Conservation (phyloP, 2,329 filamentous ascomycete genomes). For the Incumbomyces lentus region DNA sequence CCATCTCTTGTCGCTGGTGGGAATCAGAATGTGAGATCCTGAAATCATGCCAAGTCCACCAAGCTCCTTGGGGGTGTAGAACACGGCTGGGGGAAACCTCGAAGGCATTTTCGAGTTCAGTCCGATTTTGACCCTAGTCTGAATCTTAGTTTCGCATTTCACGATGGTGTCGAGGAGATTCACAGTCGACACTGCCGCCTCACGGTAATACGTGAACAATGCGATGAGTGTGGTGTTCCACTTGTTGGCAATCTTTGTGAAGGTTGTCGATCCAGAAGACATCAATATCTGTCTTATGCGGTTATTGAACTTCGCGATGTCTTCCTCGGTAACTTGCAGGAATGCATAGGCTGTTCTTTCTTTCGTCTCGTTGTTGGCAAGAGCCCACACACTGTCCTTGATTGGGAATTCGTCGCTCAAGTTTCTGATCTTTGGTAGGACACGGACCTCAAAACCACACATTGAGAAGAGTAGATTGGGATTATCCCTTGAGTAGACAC, state of each 20-base stretch:
- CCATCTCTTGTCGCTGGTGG: constrained; percentile 95
- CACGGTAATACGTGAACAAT: constrained; percentile 95
- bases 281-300: constrained; percentile 96
- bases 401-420: constrained; percentile 92
- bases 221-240: constrained; percentile 98
- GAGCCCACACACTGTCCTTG: constrained; percentile 96
- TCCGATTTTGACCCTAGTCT: constrained; percentile 96
- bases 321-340: constrained; percentile 92
- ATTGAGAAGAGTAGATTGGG: constrained; percentile 95
- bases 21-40: constrained; percentile 93
- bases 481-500: constrained; percentile 96
- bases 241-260: constrained; percentile 99
- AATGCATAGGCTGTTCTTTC: constrained; percentile 96
- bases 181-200: constrained; percentile 91
- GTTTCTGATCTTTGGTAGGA: constrained; percentile 89
- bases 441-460: constrained; percentile 94
- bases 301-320: constrained; percentile 98
- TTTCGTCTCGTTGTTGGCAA: constrained; percentile 93
- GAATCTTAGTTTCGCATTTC: constrained; percentile 99
- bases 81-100: constrained; percentile 93
- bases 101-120: constrained; percentile 99
- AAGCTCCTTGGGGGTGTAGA: constrained; percentile 96
- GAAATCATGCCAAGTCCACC: constrained; percentile 98
- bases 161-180: constrained; percentile 93
- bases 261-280: constrained; percentile 98